phyloP scores from a whole-genome alignment of 208 protist genomes.

The Angomonas deanei region DNA sequence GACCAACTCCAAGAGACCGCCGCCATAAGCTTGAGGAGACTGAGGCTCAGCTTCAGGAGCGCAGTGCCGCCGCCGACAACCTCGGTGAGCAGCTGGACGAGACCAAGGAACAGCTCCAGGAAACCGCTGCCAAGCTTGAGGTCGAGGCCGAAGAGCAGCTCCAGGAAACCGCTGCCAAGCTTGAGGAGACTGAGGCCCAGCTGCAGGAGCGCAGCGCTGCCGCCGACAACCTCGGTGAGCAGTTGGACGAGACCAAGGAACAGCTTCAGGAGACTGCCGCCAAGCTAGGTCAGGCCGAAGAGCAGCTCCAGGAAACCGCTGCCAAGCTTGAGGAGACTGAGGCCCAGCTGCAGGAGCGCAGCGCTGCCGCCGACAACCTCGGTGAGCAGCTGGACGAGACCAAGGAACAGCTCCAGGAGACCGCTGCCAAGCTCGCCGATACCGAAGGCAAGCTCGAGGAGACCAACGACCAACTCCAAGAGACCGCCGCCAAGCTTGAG shows the following conservation, averaged over 20 bases:
- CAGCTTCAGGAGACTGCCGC: slow-evolving; percentile 13
- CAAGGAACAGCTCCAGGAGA: background rate
- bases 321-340: slow-evolving; percentile 32
- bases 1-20: slow-evolving; percentile 16
- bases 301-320: slow-evolving; percentile 17
- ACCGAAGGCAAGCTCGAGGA: slow-evolving; percentile 9
- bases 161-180: slow-evolving; percentile 10
- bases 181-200: slow-evolving; percentile 26
- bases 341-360: slow-evolving; percentile 17
- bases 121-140: slow-evolving; percentile 4
- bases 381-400: slow-evolving; percentile 21
- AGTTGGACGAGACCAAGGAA: slow-evolving; percentile 23
- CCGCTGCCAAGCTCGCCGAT: slow-evolving; percentile 12
- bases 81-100: slow-evolving; percentile 6
- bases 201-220: slow-evolving; percentile 14
- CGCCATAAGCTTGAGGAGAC: slow-evolving; percentile 12
- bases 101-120: background rate
- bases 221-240: slow-evolving; percentile 7
- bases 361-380: slow-evolving; percentile 17
- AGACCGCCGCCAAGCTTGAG: slow-evolving; percentile 17
- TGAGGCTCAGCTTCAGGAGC: background rate
- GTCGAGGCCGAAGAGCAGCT: slow-evolving; percentile 16
- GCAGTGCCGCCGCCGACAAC: slow-evolving; percentile 11
- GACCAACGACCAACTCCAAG: slow-evolving; percentile 8
- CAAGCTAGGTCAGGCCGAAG: slow-evolving; percentile 23